phyloP scores from a whole-genome alignment of 2,329 filamentous ascomycete species.

The Curvularia sp. region DNA sequence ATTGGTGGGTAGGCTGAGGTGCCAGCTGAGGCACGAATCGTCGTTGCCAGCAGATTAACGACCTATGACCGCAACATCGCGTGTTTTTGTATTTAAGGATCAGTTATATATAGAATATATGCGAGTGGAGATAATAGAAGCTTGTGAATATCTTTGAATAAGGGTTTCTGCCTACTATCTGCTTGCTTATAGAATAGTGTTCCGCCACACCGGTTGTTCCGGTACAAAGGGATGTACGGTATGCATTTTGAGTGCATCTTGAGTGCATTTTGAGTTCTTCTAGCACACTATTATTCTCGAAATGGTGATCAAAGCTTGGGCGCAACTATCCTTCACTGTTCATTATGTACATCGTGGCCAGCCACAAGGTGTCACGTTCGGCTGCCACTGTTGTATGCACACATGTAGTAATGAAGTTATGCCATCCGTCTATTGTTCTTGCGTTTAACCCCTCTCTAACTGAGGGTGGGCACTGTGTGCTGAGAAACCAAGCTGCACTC shows the following conservation, averaged over 20 bases:
- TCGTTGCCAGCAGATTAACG: neutral
- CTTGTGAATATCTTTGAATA: neutral
- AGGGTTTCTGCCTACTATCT: neutral
- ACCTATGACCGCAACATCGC: neutral
- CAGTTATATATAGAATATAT: neutral
- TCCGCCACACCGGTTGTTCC: neutral
- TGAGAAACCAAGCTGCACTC: conserved; percentile 68
- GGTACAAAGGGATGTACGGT: conserved; percentile 1
- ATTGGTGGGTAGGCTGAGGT: neutral
- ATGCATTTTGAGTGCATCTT: too few relatives aligned
- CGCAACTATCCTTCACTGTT: neutral
- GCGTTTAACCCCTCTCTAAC: conserved; percentile 55
- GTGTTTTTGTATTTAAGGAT: neutral
- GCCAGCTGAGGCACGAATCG: neutral
- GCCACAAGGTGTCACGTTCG: conserved; percentile 61
- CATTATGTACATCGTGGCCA: conserved; percentile 23
- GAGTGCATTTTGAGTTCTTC: too few relatives aligned
- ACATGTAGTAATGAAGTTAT: conserved; percentile 62
- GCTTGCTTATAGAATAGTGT: neutral
- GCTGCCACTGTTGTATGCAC: conserved; percentile 59
- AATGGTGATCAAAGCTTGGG: too few relatives aligned
- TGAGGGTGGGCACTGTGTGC: conserved; percentile 58
- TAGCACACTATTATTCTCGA: too few relatives aligned
- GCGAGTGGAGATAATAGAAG: neutral
- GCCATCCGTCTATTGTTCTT: conserved; percentile 59